Evolutionary conservation across 75 land plant genomes (phyloP).

Genomic region (Pinus taeda): DNA sequence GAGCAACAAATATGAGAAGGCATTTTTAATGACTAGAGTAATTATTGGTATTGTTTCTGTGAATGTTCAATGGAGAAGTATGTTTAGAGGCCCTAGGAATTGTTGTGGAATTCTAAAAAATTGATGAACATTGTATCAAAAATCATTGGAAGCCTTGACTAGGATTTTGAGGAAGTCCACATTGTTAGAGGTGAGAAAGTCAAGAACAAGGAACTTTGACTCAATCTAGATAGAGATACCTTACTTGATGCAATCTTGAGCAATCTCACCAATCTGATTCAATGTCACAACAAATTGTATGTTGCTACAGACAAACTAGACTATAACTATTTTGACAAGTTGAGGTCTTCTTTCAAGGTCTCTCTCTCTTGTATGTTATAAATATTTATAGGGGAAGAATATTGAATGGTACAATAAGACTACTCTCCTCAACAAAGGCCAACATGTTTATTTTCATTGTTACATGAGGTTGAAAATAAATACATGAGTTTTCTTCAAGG

Average conservation of each 20-base stretch:
- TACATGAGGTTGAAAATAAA: conserved; percentile 95
- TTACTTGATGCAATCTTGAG: conserved; percentile 60
- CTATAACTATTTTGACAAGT: conserved; percentile 73
- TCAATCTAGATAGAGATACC: conserved; percentile 80
- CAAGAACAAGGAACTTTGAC: conserved; percentile 74
- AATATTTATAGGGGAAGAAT: conserved; percentile 67
- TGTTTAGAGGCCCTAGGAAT: conserved; percentile 80
- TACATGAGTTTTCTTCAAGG: conserved; percentile 81
- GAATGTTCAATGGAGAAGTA: conserved; percentile 79
- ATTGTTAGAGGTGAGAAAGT: conserved; percentile 87
- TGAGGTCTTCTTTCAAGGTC: conserved; percentile 69
- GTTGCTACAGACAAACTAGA: conserved; percentile 86
- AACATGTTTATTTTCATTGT: conserved; percentile 84
- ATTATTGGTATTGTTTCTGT: conserved; percentile 94
- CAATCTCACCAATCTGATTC: conserved; percentile 46
- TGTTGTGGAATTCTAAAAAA: conserved; percentile 89
- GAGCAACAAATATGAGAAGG: conserved; percentile 64
- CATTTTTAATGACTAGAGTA: conserved; percentile 47
- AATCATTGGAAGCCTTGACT: conserved; percentile 81
- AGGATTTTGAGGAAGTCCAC: conserved; percentile 92
- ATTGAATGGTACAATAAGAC: conserved; percentile 96
- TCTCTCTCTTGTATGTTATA: conserved; percentile 78
- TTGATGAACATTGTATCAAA: conserved; percentile 84
- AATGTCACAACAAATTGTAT: conserved; percentile 62
- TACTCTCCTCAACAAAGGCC: conserved; percentile 43